These are phyloP conservation scores for Ascomycota sp. DNA, from an alignment of 2,329 filamentous ascomycete species.

Conservation along the genomic window DNA sequence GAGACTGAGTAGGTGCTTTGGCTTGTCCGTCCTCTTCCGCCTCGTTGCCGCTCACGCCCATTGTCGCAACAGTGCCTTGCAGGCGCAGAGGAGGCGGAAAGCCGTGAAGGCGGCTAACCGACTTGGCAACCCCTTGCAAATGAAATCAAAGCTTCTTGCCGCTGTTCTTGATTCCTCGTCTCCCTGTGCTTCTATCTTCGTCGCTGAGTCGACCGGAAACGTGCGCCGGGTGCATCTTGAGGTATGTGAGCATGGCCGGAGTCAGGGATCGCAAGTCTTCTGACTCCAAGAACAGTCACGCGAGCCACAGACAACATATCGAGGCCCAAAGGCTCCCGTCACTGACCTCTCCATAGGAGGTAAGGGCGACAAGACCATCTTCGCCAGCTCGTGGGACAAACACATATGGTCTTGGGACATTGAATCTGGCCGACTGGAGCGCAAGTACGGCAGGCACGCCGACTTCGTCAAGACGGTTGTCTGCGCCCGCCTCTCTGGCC, in stretches of 20 bases:
- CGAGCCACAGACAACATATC: slow-evolving; percentile 27
- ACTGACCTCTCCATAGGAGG: slow-evolving; percentile 54
- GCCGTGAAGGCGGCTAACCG: slow-evolving; percentile 54
- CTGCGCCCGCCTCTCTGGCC: slow-evolving; percentile 37
- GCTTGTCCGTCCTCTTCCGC: no score
- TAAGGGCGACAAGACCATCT: slow-evolving; percentile 37
- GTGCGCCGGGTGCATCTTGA: slow-evolving; percentile 39
- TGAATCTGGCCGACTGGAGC: slow-evolving; percentile 29
- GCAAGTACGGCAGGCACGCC: slow-evolving; percentile 52
- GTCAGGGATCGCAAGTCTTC: not conserved
- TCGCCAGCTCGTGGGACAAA: slow-evolving; percentile 91
- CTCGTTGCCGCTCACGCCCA: no score
- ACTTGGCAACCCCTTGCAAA: slow-evolving; percentile 57
- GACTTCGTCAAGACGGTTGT: slow-evolving; percentile 83
- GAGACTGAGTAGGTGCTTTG: slow-evolving; percentile 61
- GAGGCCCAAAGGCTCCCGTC: slow-evolving; percentile 60
- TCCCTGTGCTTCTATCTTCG: slow-evolving; percentile 38
- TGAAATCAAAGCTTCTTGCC: slow-evolving; percentile 75
- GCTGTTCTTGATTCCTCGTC: slow-evolving; percentile 46
- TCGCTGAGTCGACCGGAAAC: slow-evolving; percentile 74
- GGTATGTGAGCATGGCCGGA: slow-evolving; percentile 1
- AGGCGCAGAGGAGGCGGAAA: slow-evolving; percentile 34
- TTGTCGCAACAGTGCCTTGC: slow-evolving; percentile 25
- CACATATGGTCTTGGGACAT: slow-evolving; percentile 70
- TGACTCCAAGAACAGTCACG: slow-evolving; percentile 9